Evolutionary conservation across 2,329 filamentous ascomycete genomes (phyloP).

Genomic region (Scedosporium boydii): DNA sequence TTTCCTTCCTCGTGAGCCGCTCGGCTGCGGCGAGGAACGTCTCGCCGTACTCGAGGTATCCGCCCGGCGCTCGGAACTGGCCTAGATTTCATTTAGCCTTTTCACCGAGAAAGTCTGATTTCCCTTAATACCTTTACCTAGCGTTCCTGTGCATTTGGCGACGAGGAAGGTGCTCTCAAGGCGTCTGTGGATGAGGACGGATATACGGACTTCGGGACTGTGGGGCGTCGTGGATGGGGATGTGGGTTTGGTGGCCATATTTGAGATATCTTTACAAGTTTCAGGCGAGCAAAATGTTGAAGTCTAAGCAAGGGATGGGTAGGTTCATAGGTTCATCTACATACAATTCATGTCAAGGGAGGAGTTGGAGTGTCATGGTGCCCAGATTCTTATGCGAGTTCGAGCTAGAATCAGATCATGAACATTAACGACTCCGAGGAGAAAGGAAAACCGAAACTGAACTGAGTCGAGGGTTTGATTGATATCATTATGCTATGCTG

Average conservation of each 20-base stretch:
- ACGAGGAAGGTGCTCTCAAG: conserved; percentile 31
- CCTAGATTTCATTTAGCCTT: conserved; percentile 25
- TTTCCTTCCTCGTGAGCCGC: conserved; percentile 63
- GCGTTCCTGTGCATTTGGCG: conserved; percentile 36
- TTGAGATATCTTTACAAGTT: not conserved
- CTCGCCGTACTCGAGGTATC: conserved; percentile 65
- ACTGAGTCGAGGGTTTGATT: not conserved
- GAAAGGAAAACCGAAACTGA: not conserved
- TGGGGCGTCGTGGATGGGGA: conserved; percentile 8
- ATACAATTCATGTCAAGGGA: too few species aligned
- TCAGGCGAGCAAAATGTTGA: not conserved
- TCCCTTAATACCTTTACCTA: conserved; percentile 31
- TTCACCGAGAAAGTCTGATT: not conserved
- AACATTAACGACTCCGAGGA: not conserved
- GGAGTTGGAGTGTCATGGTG: not conserved
- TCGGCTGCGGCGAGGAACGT: conserved; percentile 50
- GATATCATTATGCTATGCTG: not conserved
- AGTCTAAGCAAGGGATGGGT: not conserved
- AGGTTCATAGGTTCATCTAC: too few species aligned
- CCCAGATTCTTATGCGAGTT: not conserved
- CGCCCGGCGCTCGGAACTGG: conserved; percentile 60
- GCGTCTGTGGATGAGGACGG: conserved; percentile 31
- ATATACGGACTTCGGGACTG: conserved; percentile 36
- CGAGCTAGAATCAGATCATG: not conserved
- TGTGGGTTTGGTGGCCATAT: not conserved